Base-by-base conservation (phyloP, 352 stramenopile genomes). In the Phytophthora multivora region DNA sequence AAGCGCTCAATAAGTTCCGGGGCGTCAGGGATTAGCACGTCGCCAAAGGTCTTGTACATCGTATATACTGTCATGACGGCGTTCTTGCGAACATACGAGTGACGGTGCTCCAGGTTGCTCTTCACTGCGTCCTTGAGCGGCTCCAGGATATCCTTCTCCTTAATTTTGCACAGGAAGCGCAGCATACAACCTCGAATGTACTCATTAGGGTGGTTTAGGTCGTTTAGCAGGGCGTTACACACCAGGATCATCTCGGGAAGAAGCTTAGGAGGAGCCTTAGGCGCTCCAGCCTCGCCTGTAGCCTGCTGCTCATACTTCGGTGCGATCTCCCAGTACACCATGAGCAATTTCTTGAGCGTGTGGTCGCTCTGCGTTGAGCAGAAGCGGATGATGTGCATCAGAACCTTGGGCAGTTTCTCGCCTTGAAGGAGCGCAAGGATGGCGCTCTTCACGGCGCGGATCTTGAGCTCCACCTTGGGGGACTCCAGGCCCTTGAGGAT, bases 341-440 rank as follows among this genome's bases (percentile, higher is more conserved):
- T 99, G 30, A 99, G 90, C 36, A 99, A 82, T 73, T 99, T 99
- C 80, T 99, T 99, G 41, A 99, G 84, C 67, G 97, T 93, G 80
- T 99, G 98, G 81, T 99, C 97, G 52, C 98, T 97, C 45, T 98
- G 97, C 53, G 98, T 99, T 55, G 98, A 98, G 80, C 97, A 99
- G 77, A 99, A 99, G 50, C 95, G 96, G 71, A 99, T 99, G 51
- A 99, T 98, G 77, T 98, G 97, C 98, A 99, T 99, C 28, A 99
- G 83, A 73, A 99, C 95, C 64, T 97, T 95, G 16, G 97, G 96
- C 83, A 99, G 96, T 60, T 98, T 92, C 73, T 99, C 97, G 56
- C 97, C 98, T n/a, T 98, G 96, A 15, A 99, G 89, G 70, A 99
- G 85, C 33, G 97, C 91, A 69, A 99, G 90, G 58, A 99, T 99